Evolutionary conservation across 768 basidiomycete genomes (phyloP).

Genomic region (Galerina sulciceps): DNA sequence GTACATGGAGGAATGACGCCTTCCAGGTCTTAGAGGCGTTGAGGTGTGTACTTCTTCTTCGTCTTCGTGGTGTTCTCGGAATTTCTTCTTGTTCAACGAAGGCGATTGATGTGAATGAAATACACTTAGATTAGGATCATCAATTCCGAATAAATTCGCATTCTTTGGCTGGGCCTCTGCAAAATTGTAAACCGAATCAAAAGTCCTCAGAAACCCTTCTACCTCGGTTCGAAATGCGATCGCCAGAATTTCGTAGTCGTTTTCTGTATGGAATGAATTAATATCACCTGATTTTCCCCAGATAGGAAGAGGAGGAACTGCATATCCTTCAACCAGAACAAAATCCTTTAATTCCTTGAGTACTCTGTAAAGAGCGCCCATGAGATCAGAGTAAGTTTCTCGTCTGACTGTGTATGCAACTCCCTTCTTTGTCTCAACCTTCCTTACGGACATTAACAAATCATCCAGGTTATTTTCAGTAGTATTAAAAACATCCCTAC

Average conservation of each 20-base stretch:
- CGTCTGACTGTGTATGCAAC: neutral
- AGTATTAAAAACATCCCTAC: neutral
- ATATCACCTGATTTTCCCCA: slow-evolving; percentile 3
- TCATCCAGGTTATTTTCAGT: neutral
- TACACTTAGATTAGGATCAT: neutral
- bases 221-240: slow-evolving; percentile 8
- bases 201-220: neutral
- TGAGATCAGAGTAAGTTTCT: neutral
- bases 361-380: neutral
- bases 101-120: neutral
- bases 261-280: neutral
- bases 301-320: neutral
- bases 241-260: slow-evolving; percentile 2
- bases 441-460: neutral
- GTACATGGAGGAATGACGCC: neutral
- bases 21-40: neutral
- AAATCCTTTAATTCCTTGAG: neutral
- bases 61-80: neutral
- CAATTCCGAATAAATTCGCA: neutral
- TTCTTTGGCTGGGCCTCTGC: neutral
- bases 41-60: neutral
- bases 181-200: neutral
- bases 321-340: neutral
- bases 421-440: neutral
- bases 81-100: neutral